These are phyloP conservation scores for Actinidia arguta DNA, from an alignment of 179 eudicot species.

Conservation along the genomic window DNA sequence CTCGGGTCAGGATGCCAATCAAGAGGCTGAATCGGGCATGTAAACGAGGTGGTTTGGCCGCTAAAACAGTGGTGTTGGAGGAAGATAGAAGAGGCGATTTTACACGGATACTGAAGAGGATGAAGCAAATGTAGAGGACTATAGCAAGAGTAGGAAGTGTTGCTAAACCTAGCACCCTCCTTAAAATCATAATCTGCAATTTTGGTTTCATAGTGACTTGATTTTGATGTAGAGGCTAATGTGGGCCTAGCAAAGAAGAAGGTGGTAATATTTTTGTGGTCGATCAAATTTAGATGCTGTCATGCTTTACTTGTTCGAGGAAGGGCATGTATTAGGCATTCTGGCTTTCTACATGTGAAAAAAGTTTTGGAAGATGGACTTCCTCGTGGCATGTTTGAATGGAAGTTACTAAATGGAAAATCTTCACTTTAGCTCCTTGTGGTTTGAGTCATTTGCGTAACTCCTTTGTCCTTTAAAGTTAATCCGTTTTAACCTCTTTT, in stretches of 20 bases:
- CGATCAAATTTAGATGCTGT: not conserved
- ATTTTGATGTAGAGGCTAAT: not conserved
- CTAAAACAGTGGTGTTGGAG: conserved; percentile 11
- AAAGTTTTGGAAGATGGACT: conserved; percentile 6
- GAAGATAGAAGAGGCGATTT: conserved; percentile 22
- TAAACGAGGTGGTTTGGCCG: not conserved
- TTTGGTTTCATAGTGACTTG: not conserved
- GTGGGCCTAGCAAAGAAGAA: not conserved
- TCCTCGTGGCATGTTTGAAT: conserved; percentile 6
- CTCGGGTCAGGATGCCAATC: conserved; percentile 53
- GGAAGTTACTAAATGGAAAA: not conserved
- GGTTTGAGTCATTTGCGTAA: too few species aligned
- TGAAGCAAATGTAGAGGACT: conserved; percentile 23
- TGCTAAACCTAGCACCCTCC: conserved; percentile 18
- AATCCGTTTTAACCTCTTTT: not conserved
- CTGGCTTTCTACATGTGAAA: conserved; percentile 19
- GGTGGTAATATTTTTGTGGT: not conserved
- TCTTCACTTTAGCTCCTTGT: too few species aligned
- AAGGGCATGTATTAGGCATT: not conserved
- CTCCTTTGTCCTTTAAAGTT: not conserved
- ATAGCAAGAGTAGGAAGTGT: conserved; percentile 20
- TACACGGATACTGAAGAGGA: conserved; percentile 22
- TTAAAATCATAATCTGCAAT: conserved; percentile 5
- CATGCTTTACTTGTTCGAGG: conserved; percentile 22
- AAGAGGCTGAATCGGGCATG: conserved; percentile 34